Base-by-base conservation (phyloP, 2,329 filamentous ascomycete species). In the Fusarium torulosum region DNA sequence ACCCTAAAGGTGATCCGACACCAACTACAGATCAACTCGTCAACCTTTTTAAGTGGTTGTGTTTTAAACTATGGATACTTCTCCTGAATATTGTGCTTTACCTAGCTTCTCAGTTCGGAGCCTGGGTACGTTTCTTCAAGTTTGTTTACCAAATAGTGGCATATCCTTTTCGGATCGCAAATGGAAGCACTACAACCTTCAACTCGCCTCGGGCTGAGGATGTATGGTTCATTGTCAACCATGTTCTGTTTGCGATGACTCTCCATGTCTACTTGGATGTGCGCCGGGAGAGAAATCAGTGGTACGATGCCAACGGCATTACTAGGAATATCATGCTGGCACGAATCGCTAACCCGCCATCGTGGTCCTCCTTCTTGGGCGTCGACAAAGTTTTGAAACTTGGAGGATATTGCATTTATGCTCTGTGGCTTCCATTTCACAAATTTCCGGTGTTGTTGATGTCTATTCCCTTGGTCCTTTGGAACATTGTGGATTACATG, bases 261-360 rank as follows among this genome's bases (percentile, higher is more conserved):
- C 10, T 70, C n/a, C 60, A 69, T 17, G 45, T 45, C 4, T 74
- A 65, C 43, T n/a, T 72, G 9, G 67, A 70, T 7, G 43, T 59
- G 13, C 52, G 49, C 1, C 38, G 45, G 8, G 75, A 79, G 53
- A 66, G 71, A 49, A 8, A 65, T 4, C 64, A 76, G 13, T 80
- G 77, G 78, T 21, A 72, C 13, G 47, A 60, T 35, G 77, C 72
- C 7, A 79, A 80, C 46, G 67, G 69, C 17, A 31, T 72, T 35
- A 77, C 77, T n/a, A 66, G 72, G 54, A 55, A 45, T n/a, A 72
- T 77, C 31, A 65, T 78, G 63, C 49, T 78, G 19, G 52, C 43
- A 21, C 35, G 66, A 15, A 52, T 47, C 19, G 55, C 56, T 14
- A 56, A 55, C 13, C 41, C 38, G 3, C 17, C 35, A 5, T 57